phyloP scores from a whole-genome alignment of 2,329 filamentous ascomycete species.

The Sporothrix phasma region DNA sequence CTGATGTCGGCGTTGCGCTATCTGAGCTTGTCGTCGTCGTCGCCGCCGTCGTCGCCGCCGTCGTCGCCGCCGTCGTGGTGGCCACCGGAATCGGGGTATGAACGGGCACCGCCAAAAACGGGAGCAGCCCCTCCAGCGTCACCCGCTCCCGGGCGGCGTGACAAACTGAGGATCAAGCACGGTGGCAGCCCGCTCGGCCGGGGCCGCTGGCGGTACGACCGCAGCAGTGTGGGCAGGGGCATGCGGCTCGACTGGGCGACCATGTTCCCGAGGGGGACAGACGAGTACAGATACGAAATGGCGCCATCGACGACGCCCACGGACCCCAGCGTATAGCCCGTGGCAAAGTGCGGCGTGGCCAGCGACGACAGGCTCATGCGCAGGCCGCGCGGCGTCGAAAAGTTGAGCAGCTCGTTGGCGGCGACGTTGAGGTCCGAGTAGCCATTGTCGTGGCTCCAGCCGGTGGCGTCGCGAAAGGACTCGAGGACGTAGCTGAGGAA shows the following conservation, averaged over 20 bases:
- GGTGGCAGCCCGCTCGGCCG: slow-evolving; percentile 2
- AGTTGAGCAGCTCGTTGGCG: slow-evolving; percentile 76
- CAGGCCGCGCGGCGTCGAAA: slow-evolving; percentile 73
- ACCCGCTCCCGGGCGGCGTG: slow-evolving; percentile 16
- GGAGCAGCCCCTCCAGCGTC: background rate
- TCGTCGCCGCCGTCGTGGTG: background rate
- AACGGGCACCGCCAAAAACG: slow-evolving; percentile 12
- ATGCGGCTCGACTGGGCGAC: slow-evolving; percentile 61
- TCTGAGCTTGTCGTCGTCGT: background rate
- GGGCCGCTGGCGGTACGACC: slow-evolving; percentile 66
- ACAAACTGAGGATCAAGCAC: slow-evolving; percentile 14
- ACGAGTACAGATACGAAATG: slow-evolving; percentile 94
- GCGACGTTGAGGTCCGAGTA: slow-evolving; percentile 81
- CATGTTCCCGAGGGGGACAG: slow-evolving; percentile 61
- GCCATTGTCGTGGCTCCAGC: slow-evolving; percentile 87
- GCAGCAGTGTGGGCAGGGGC: slow-evolving; percentile 65
- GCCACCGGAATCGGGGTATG: slow-evolving; percentile 12
- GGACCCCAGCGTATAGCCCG: slow-evolving; percentile 83
- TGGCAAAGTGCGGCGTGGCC: slow-evolving; percentile 85
- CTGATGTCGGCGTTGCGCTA: background rate
- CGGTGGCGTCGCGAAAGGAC: slow-evolving; percentile 76
- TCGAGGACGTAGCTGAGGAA: slow-evolving; percentile 97
- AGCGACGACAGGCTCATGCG: slow-evolving; percentile 84
- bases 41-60: background rate
- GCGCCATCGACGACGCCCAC: slow-evolving; percentile 90